Evolutionary conservation across 1,284 basidiomycete genomes (phyloP).

Genomic region (Papiliotrema flavescens): DNA sequence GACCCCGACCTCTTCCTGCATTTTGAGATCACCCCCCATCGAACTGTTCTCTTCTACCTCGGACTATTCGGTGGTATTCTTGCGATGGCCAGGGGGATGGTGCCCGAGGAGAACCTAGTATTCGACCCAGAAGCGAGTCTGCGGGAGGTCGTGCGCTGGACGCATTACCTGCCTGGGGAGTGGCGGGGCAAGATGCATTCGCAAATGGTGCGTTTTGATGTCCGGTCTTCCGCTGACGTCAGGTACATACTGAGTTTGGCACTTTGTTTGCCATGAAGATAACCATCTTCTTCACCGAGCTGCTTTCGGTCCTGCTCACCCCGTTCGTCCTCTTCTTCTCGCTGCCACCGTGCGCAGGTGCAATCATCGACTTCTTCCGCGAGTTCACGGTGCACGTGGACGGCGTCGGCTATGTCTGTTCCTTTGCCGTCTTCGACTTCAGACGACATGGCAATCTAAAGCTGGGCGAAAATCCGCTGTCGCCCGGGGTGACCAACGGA

Average conservation of each 20-base stretch:
- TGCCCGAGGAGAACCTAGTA: slow-evolving; percentile 87
- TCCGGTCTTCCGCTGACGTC: neutral
- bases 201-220: slow-evolving; percentile 59
- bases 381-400: slow-evolving; percentile 97
- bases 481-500: neutral
- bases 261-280: slow-evolving; percentile 85
- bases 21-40: slow-evolving; percentile 89
- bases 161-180: slow-evolving; percentile 89
- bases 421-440: slow-evolving; percentile 97
- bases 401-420: slow-evolving; percentile 92
- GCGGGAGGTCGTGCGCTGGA: slow-evolving; percentile 84
- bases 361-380: slow-evolving; percentile 91
- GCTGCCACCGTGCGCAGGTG: slow-evolving; percentile 78
- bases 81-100: slow-evolving; percentile 87
- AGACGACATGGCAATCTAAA: slow-evolving; percentile 75
- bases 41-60: slow-evolving; percentile 90
- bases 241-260: slow-evolving; percentile 87
- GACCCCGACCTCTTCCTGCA: slow-evolving; percentile 89
- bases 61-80: slow-evolving; percentile 81
- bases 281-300: slow-evolving; percentile 78
- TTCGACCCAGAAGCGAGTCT: slow-evolving; percentile 91
- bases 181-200: slow-evolving; percentile 90
- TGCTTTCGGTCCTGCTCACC: slow-evolving; percentile 86
- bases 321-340: slow-evolving; percentile 93
- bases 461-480: slow-evolving; percentile 5